Evolutionary conservation across 2,329 filamentous ascomycete species (phyloP).

Genomic region (Mycosphaerelloides madeirae): DNA sequence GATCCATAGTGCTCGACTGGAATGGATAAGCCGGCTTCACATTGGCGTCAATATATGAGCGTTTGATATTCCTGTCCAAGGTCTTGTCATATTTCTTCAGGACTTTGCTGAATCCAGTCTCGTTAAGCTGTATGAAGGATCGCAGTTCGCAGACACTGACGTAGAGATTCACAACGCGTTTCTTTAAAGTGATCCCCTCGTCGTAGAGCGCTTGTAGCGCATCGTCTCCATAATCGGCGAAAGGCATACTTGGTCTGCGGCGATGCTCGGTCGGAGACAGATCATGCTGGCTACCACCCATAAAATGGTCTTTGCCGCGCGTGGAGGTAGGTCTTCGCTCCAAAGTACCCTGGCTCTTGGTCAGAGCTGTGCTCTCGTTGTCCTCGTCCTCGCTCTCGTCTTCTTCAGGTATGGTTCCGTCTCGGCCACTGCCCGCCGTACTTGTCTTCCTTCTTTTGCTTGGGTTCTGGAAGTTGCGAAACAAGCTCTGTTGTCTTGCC

Average conservation of each 20-base stretch:
- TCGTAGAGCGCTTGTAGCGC: slow-evolving; percentile 65
- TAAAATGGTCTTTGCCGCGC: slow-evolving; percentile 15
- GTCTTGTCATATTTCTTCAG: slow-evolving; percentile 99
- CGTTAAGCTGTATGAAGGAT: slow-evolving; percentile 92
- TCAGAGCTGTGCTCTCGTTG: slow-evolving; percentile 42
- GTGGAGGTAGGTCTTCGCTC: slow-evolving; percentile 20
- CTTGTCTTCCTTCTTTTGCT: slow-evolving; percentile 43
- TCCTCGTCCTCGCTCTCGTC: slow-evolving; percentile 54
- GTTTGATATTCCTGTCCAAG: slow-evolving; percentile 73
- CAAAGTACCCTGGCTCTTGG: slow-evolving; percentile 30
- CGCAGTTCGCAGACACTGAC: slow-evolving; percentile 93
- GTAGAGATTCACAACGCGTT: slow-evolving; percentile 79
- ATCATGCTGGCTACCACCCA: slow-evolving; percentile 17
- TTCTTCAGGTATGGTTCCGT: slow-evolving; percentile 54
- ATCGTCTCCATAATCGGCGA: slow-evolving; percentile 75
- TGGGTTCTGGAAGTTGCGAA: slow-evolving; percentile 44
- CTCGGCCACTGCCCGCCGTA: slow-evolving; percentile 33
- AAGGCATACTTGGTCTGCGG: slow-evolving; percentile 60
- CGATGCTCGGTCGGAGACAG: slow-evolving; percentile 41
- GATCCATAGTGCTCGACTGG: slow-evolving; percentile 63
- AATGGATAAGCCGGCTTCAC: slow-evolving; percentile 83
- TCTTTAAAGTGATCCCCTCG: slow-evolving; percentile 81
- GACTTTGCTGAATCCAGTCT: slow-evolving; percentile 92
- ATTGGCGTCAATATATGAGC: slow-evolving; percentile 65
- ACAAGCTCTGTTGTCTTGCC: slow-evolving; percentile 45